Evolutionary conservation across 2,329 filamentous ascomycete species (phyloP).

Genomic region (Stagonosporopsis rhizophila): DNA sequence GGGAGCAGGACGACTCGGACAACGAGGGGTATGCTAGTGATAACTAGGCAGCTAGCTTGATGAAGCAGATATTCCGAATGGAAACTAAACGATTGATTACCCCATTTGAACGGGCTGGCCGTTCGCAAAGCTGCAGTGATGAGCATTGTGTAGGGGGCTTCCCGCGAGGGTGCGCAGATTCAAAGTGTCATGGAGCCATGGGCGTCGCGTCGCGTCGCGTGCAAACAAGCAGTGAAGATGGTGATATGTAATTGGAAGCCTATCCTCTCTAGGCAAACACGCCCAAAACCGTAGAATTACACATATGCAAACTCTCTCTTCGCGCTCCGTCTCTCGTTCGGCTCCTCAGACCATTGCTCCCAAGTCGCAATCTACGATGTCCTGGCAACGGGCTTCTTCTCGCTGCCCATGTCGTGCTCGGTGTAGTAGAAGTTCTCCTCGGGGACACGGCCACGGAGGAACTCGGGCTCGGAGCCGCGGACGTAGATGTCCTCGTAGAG

Average conservation of each 20-base stretch:
- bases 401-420: slow-evolving; percentile 51
- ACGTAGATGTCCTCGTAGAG: slow-evolving; percentile 98
- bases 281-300: slow-evolving; percentile 36
- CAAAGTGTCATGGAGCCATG: no score
- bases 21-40: slow-evolving; percentile 44
- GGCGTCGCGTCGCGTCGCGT: no score
- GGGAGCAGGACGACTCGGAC: slow-evolving; percentile 43
- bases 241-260: slow-evolving; percentile 19
- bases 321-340: slow-evolving; percentile 2
- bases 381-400: slow-evolving; percentile 46
- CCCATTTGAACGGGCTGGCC: neutral
- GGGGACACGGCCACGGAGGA: slow-evolving; percentile 83
- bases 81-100: slow-evolving; percentile 3
- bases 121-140: neutral
- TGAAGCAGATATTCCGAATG: neutral
- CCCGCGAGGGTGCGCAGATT: neutral
- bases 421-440: slow-evolving; percentile 90
- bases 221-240: neutral
- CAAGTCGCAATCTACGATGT: slow-evolving; percentile 32
- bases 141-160: no score
- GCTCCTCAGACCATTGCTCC: neutral
- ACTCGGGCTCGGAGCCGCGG: slow-evolving; percentile 83
- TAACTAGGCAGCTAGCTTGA: slow-evolving; percentile 32
- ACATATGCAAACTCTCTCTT: slow-evolving; percentile 20
- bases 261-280: slow-evolving; percentile 5